Evolutionary conservation across 345 rosid genomes (phyloP), one percentile per base, ranked within the genome.

Genomic region (Boechera stricta): DNA sequence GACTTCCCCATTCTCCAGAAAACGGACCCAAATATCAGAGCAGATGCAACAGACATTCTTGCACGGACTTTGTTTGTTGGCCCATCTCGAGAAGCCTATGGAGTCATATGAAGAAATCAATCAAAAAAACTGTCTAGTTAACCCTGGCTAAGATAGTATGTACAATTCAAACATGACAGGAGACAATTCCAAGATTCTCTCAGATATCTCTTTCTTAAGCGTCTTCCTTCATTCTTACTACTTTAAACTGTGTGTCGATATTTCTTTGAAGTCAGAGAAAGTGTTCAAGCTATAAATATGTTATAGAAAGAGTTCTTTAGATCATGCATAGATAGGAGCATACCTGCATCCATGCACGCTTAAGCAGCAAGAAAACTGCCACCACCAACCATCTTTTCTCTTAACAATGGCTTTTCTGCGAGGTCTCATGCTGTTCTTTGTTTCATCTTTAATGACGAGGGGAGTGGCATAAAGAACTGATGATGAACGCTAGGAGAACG

Each of bases 311-410:
- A 31, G 4, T 42, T 54, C 56, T 59, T 64, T 15, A 71, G 48
- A 66, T 66, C 11, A 60, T 60, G 65, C 57, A 12, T 52, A 15
- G 21, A 21, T 58, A 28, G 29, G 21, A 71, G 48, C 77, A 41
- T 75, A 94, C 98, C 86, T 94, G 98, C 97, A 89, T 84, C 98
- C 98, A 94, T 71, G 98, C 98, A 63, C 98, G 97, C 79, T 74
- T 92, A 60, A 92, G 89, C 18, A 94, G 90, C 87, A 94, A 85
- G 83, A 82, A 73, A 92, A 94, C 84, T 90, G 95, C 80, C 88
- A 88, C 97, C 97, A 89, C 95, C 93, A 92, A 60, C 79, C 82
- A 65, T 86, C 82, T 84, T 88, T 90, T 75, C 77, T 85, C 83
- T 81, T 82, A 44, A 73, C 74, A 54, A 69, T 66, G 74, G 57